phyloP scores from a whole-genome alignment of 2,329 filamentous ascomycete genomes.

The Botrytis aclada region DNA sequence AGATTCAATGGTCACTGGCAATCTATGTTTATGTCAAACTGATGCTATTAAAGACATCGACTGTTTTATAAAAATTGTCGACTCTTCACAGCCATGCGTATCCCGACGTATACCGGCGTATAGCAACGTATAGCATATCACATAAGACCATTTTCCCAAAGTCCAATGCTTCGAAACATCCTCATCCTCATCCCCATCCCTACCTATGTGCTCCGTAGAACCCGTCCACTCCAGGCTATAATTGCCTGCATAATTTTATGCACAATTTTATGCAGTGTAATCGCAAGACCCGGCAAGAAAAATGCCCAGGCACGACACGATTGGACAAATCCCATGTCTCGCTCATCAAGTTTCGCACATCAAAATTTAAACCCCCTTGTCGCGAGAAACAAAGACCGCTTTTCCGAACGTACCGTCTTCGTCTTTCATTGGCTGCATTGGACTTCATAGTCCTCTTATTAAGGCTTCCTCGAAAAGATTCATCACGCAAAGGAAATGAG shows the following conservation, averaged over 20 bases:
- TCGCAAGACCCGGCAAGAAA: neutral
- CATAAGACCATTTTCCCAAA: neutral
- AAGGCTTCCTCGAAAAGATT: neutral
- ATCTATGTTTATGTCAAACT: neutral
- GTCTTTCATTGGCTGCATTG: neutral
- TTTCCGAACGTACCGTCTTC: neutral
- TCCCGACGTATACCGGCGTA: neutral
- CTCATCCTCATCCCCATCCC: too few relatives aligned
- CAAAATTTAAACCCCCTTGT: neutral
- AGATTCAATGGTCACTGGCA: too few relatives aligned
- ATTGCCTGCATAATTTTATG: neutral
- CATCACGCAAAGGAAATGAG: neutral
- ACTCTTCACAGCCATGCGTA: neutral
- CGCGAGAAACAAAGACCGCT: neutral
- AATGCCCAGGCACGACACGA: neutral
- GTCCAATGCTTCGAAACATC: neutral
- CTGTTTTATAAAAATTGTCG: neutral
- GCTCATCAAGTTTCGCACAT: neutral
- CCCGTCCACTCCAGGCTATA: neutral
- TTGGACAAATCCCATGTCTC: neutral
- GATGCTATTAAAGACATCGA: neutral
- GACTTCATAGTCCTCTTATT: neutral
- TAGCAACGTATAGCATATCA: neutral
- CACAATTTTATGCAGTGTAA: neutral
- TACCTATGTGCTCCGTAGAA: too few relatives aligned